Conservation (phyloP, 1,139 yeast species). For the Scheffersomyces insectosa region DNA sequence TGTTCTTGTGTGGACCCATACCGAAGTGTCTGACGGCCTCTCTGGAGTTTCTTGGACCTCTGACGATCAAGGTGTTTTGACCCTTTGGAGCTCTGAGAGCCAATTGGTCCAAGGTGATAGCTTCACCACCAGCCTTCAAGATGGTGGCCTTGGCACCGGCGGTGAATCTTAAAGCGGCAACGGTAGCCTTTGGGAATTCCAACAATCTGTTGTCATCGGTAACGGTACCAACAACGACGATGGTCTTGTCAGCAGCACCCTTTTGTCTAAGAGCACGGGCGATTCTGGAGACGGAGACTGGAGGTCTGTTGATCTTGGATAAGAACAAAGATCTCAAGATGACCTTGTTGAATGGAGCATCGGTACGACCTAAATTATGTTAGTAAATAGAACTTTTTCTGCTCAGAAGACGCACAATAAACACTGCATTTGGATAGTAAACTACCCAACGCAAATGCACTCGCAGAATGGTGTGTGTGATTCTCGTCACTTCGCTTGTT, state of each 20-base stretch:
- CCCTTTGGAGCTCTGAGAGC: conserved; percentile 99
- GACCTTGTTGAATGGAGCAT: conserved; percentile 97
- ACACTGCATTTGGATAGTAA: conserved; percentile 9
- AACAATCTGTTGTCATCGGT: conserved; percentile 96
- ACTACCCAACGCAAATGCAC: conserved; percentile 37
- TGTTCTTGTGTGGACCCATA: conserved; percentile 98
- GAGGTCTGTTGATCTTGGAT: conserved; percentile 99
- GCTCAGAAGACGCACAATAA: conserved; percentile 61
- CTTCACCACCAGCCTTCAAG: conserved; percentile 99
- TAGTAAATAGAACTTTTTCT: conserved; percentile 49
- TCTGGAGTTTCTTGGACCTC: conserved; percentile 99
- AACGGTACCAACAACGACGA: conserved; percentile 99
- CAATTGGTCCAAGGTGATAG: conserved; percentile 97
- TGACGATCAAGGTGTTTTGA: conserved; percentile 94
- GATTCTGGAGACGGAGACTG: conserved; percentile 93
- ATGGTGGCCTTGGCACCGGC: conserved; percentile 98
- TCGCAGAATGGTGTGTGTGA: conserved; percentile 51
- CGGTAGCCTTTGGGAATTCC: conserved; percentile 93
- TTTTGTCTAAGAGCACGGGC: conserved; percentile 78
- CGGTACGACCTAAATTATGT: conserved; percentile 83
- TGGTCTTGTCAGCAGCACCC: conserved; percentile 87
- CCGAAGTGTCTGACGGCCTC: conserved; percentile 99
- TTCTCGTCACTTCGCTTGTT: conserved; percentile 3
- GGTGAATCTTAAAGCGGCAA: conserved; percentile 99
- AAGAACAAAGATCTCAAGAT: conserved; percentile 92